Conservation (phyloP, 306 rosid species). For the Acacia confusa region DNA sequence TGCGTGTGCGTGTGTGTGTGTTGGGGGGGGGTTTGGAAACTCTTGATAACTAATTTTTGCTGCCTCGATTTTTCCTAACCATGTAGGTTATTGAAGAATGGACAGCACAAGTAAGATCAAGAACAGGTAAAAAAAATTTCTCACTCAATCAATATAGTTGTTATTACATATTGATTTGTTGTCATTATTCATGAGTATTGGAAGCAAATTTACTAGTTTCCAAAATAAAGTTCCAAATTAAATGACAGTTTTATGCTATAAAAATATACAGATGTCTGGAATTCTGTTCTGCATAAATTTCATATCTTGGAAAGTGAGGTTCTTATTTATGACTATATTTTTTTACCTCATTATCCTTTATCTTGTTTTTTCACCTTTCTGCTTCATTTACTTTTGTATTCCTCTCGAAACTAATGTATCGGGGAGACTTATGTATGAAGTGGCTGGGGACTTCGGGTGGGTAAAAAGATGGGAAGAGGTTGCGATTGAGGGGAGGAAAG, state of each 20-base stretch:
- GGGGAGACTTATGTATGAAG: neutral
- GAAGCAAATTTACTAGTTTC: constrained; percentile 14
- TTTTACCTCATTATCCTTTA: neutral
- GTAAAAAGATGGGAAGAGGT: constrained; percentile 20
- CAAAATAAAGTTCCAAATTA: neutral
- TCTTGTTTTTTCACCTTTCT: constrained; percentile 19
- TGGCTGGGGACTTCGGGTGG: neutral
- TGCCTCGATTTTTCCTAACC: constrained; percentile 30
- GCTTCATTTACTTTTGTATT: constrained; percentile 15
- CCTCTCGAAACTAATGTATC: neutral
- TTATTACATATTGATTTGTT: constrained; percentile 6
- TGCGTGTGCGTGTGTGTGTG: too few relatives aligned
- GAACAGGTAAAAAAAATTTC: constrained; percentile 50
- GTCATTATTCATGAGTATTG: constrained; percentile 16
- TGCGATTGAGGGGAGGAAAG: neutral
- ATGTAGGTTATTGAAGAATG: constrained; percentile 87
- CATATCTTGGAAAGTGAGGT: constrained; percentile 10
- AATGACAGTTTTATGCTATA: neutral
- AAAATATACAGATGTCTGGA: neutral
- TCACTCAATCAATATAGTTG: neutral
- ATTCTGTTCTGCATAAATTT: constrained; percentile 16
- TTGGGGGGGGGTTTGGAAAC: neutral
- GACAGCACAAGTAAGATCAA: constrained; percentile 77
- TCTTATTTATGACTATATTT: neutral
- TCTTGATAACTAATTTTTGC: neutral